Base-by-base conservation (phyloP, 2,329 filamentous ascomycete species). In the Torrubiellomyces zombiae region DNA sequence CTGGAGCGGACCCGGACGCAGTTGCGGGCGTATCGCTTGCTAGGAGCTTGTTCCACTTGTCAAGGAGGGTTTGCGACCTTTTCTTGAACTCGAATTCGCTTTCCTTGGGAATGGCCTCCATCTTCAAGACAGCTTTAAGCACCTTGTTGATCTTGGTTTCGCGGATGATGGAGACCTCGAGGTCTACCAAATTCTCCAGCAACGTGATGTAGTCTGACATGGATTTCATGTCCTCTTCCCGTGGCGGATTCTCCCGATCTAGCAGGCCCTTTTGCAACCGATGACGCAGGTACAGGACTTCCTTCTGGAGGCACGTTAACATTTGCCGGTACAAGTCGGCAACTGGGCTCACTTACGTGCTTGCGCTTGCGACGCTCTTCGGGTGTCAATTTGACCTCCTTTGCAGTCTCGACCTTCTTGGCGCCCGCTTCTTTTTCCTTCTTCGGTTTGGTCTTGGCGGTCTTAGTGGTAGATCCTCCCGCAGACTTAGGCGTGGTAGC, bases 101-200 rank as follows among this genome's bases (percentile, higher is more conserved):
- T 36, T 98, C 89, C 32, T 75, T 75, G 5, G 85, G 85, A 38
- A 98, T 92, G 4, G 64, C 64, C 21, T 75, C 67, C 7, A 98
- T 62, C 58, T 93, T 94, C 41, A 94, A 60, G 37, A 98, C 89
- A 4, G 77, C 83, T 58, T 91, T 93, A 29, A 98, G 65, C 8
- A 98, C 86, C 58, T 98, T 98, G 69, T 95, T 86, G 53, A 98
- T 94, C 64, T 95, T 98, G 33, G 89, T 98, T 9, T 59, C 62
- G 34, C 80, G 73, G 42, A 95, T 93, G 39, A 94, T 89, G 36
- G 73, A 72, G 16, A 79, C 81, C 47, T 95, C 86, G 4, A 95
- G 67, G 35, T 92, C 79, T 2, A 69, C 57, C 48, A 61, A 75
- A 6, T 62, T 67, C 54, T 98, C 89, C 5, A 98, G 67, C 49